Base-by-base conservation (phyloP, 2,329 filamentous ascomycete species). In the Tolypocladium album region DNA sequence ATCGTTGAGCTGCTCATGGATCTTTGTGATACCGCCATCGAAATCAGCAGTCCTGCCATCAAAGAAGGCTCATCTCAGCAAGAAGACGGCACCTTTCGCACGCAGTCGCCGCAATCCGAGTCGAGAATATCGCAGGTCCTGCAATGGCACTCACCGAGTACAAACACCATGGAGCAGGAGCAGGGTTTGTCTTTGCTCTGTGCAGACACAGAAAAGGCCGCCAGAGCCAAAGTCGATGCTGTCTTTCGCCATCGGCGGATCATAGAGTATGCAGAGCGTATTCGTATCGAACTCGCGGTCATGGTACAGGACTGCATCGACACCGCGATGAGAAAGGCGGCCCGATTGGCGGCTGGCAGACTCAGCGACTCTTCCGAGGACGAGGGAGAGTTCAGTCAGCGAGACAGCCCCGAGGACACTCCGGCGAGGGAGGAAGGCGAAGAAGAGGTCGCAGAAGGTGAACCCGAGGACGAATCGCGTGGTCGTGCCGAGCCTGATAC, bases 231-330 rank as follows among this genome's bases (percentile, higher is more conserved):
- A 72, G 90, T 97, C 1, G 94, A 99, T 68, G 90, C 93, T 5
- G 90, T 97, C 8, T 86, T 95, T 64, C 89, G 94, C 40, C 91
- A 97, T 72, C 88, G 93, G 57, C 88, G 88, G 67, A 96, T 97
- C 57, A 87, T 99, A 39, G 94, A 99, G 72, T 99, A 99, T 71
- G 88, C 92, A 0, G 94, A 99, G 75, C 87, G 95, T 39, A 96
- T 99, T 64, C 89, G 95, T 4, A 83, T 97, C 55, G 94, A 99
- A 69, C 96, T 97, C 68, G 89, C 93, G 36, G 84, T 95, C 34
- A 81, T 97, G 61, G 93, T 99, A 2, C 91, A 97, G 69, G 91
- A 97, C 67, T 99, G 94, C 71, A 96, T 99, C 58, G 88, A 95
- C 62, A 92, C 91, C 63, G 94, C 94, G 11, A 83, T 97, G 74